These are phyloP conservation scores for Vitis riparia DNA, from an alignment of 164 flowering plant species.

Conservation along the genomic window DNA sequence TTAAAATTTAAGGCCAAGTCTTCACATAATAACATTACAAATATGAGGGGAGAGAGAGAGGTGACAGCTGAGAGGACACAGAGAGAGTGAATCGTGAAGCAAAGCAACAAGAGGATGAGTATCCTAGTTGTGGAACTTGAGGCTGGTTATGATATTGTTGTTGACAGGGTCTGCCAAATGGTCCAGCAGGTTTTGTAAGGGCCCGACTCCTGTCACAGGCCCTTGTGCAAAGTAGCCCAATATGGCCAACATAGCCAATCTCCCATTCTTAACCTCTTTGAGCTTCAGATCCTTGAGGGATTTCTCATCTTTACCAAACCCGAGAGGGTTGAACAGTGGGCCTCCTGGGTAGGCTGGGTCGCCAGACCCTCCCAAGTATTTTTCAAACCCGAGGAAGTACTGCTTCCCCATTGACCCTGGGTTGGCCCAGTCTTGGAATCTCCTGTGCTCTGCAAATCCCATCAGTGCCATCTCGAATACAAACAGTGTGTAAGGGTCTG, in stretches of 20 bases:
- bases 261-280: constrained; percentile 95
- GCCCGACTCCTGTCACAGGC: constrained; percentile 89
- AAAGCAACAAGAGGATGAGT: too few species aligned
- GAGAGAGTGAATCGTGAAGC: too few species aligned
- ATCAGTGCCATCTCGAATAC: constrained; percentile 89
- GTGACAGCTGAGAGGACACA: too few species aligned
- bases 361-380: constrained; percentile 71
- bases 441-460: constrained; percentile 99
- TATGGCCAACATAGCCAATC: constrained; percentile 92
- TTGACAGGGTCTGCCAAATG: constrained; percentile 93
- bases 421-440: constrained; percentile 79
- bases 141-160: constrained; percentile 92
- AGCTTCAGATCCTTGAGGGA: constrained; percentile 84
- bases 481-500: constrained; percentile 84
- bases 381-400: constrained; percentile 84
- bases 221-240: constrained; percentile 87
- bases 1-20: too few species aligned
- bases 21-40: too few species aligned
- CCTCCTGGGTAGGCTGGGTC: constrained; percentile 80
- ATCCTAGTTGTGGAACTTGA: constrained; percentile 68
- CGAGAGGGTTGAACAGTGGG: constrained; percentile 81
- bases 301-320: constrained; percentile 91
- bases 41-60: too few species aligned
- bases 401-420: constrained; percentile 92
- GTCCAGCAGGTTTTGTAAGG: constrained; percentile 88